These are phyloP conservation scores for Eimeria falciformis DNA, from an alignment of 169 alveolate species.

Conservation along the genomic window DNA sequence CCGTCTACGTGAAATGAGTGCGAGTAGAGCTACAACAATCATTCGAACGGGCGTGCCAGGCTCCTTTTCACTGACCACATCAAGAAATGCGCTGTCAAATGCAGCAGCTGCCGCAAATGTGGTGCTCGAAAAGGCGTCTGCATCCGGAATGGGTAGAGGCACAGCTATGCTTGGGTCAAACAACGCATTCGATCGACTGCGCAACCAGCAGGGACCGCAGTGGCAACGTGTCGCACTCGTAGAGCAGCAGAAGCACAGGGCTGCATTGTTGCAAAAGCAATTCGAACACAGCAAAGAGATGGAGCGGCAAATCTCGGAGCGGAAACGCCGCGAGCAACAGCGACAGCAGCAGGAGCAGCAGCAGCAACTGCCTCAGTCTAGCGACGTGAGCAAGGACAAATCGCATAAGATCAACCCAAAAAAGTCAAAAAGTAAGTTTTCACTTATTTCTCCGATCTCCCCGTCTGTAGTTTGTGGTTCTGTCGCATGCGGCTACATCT, in stretches of 20 bases:
- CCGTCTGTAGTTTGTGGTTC: too few relatives aligned
- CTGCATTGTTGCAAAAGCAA: constrained; percentile 18
- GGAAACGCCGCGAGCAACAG: neutral
- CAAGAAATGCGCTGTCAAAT: neutral
- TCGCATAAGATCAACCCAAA: neutral
- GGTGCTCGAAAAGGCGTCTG: constrained; percentile 8
- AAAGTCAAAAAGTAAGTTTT: constrained; percentile 3
- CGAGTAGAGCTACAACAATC: constrained; percentile 23
- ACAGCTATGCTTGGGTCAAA: neutral
- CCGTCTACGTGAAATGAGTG: neutral
- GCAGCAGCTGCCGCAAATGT: constrained; percentile 38
- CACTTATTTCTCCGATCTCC: too few relatives aligned
- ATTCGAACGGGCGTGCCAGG: neutral
- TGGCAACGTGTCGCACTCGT: neutral
- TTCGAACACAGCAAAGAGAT: constrained; percentile 5
- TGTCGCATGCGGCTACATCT: too few relatives aligned
- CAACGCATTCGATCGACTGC: neutral
- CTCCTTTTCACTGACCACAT: neutral
- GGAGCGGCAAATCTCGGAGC: constrained; percentile 2
- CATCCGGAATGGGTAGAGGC: constrained; percentile 6
- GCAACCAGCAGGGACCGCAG: neutral
- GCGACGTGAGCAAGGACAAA: constrained; percentile 4
- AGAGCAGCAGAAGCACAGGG: constrained; percentile 9
- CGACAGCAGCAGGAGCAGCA: constrained; percentile 34
- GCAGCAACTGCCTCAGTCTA: constrained; percentile 20